Evolutionary conservation across 306 rosid genomes (phyloP).

Genomic region (Datisca glomerata): DNA sequence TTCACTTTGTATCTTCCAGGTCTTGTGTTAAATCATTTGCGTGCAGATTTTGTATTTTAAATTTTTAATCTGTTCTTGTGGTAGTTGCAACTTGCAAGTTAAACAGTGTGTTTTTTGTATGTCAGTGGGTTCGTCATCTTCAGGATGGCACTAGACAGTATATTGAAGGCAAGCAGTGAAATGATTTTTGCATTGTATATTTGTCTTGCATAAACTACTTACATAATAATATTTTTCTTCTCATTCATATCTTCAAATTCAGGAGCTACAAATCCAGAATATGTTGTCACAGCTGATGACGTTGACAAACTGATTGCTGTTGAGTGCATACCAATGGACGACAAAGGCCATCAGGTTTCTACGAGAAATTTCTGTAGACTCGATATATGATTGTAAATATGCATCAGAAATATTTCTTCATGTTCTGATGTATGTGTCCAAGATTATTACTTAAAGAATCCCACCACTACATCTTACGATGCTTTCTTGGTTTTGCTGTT

Average conservation of each 20-base stretch:
- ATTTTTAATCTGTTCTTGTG: no score
- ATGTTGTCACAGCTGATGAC: conserved; percentile 83
- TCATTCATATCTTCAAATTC: conserved; percentile 12
- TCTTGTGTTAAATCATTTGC: conserved; percentile 20
- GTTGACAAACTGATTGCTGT: conserved; percentile 87
- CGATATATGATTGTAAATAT: conserved; percentile 1
- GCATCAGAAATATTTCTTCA: no score
- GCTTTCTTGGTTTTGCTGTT: background rate
- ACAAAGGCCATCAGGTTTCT: conserved; percentile 80
- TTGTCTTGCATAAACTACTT: background rate
- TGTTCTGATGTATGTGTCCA: no score
- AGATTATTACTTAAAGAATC: no score
- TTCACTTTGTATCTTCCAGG: conserved; percentile 97
- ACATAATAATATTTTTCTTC: background rate
- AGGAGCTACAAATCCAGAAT: conserved; percentile 99
- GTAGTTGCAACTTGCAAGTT: no score
- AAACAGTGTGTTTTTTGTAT: conserved; percentile 14
- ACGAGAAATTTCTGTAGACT: background rate
- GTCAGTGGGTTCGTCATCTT: conserved; percentile 97
- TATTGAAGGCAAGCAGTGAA: conserved; percentile 79
- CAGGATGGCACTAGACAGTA: conserved; percentile 91
- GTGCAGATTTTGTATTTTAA: conserved; percentile 7
- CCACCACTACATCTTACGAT: background rate
- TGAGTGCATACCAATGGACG: conserved; percentile 98
- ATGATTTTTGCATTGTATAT: conserved; percentile 10